phyloP scores from a whole-genome alignment of 192 early-diverging fungal species.

The Tieghemiomyces parasiticus region DNA sequence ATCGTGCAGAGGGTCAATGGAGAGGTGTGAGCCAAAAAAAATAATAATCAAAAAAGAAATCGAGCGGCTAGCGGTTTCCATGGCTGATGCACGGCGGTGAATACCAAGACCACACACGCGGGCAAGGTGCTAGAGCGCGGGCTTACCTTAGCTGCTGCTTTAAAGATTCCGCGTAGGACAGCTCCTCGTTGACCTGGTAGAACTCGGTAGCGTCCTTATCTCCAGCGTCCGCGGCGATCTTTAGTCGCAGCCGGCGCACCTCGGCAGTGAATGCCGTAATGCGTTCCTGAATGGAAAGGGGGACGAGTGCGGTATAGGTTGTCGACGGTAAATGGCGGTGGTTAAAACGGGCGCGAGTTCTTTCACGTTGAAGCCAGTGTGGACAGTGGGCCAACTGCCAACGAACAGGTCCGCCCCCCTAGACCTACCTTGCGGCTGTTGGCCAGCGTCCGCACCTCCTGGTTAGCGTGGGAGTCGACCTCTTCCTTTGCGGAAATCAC shows the following conservation, averaged over 20 bases:
- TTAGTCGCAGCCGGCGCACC: conserved; percentile 22
- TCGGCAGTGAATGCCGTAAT: conserved; percentile 23
- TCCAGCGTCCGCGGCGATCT: conserved; percentile 20
- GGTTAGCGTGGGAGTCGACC: background rate
- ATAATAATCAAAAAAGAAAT: background rate
- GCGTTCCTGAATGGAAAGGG: no score
- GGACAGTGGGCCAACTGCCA: no score
- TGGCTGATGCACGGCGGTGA: background rate
- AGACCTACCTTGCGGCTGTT: conserved; percentile 15
- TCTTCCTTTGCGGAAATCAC: conserved; percentile 5
- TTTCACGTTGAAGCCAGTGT: no score
- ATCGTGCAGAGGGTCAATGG: background rate
- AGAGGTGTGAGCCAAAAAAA: background rate
- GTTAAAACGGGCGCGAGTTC: no score
- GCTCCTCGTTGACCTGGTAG: conserved; percentile 15
- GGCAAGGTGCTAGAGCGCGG: background rate
- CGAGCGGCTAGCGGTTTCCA: background rate
- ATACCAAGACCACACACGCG: background rate
- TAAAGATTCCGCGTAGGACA: conserved; percentile 12
- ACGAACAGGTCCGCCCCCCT: no score
- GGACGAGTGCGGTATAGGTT: no score
- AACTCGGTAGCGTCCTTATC: conserved; percentile 20
- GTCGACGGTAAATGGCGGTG: no score
- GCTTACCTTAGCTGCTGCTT: conserved; percentile 10
- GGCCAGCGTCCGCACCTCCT: conserved; percentile 9